These are phyloP conservation scores for Heterobasidion occidentale DNA, from an alignment of 1,284 basidiomycete species.

Conservation along the genomic window DNA sequence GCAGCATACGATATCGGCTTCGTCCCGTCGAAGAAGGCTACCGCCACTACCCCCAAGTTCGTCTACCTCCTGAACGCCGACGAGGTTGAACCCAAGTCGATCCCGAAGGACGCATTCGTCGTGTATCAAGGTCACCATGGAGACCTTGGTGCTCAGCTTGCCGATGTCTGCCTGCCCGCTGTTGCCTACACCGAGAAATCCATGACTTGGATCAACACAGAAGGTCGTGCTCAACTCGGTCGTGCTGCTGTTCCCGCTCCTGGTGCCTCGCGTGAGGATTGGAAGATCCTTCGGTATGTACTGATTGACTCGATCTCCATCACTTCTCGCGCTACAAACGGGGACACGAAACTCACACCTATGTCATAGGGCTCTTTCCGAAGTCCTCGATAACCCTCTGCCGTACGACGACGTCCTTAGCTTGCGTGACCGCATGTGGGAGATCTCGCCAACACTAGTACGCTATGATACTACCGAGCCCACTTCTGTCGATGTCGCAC, in stretches of 20 bases:
- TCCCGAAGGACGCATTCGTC: constrained; percentile 92
- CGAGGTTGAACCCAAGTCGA: constrained; percentile 85
- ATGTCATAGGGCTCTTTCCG: constrained; percentile 76
- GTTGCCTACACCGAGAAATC: constrained; percentile 97
- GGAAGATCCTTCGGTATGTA: constrained; percentile 91
- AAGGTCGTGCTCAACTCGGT: constrained; percentile 89
- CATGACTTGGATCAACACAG: constrained; percentile 95
- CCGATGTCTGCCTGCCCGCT: constrained; percentile 92
- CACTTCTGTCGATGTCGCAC: constrained; percentile 64
- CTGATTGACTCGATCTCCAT: neutral
- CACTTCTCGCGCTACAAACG: neutral
- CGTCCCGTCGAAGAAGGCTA: constrained; percentile 73
- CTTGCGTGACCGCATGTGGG: constrained; percentile 94
- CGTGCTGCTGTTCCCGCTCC: constrained; percentile 93
- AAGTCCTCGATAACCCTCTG: constrained; percentile 71
- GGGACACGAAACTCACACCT: neutral
- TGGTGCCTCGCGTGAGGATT: constrained; percentile 93
- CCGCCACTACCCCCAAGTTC: constrained; percentile 84
- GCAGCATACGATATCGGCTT: constrained; percentile 96
- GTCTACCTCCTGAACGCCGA: constrained; percentile 97
- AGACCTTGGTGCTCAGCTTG: constrained; percentile 93
- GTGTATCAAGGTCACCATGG: constrained; percentile 99
- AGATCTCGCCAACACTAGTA: constrained; percentile 88
- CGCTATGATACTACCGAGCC: constrained; percentile 84
- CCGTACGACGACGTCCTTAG: constrained; percentile 90